Conservation (phyloP, 441 rosid species). For the Lagerstroemia fauriei region DNA sequence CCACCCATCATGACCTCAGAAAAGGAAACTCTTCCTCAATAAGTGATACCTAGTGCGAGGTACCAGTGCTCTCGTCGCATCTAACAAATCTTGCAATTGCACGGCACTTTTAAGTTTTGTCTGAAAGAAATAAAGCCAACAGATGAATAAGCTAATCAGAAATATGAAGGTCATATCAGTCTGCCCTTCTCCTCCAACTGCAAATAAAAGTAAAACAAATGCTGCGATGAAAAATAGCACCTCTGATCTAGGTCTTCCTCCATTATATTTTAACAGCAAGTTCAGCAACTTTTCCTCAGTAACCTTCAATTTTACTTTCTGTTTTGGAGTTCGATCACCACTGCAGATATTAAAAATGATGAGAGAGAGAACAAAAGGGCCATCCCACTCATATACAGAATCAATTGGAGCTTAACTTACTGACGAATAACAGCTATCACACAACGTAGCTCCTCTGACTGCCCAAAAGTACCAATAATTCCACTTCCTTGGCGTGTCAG, state of each 20-base stretch:
- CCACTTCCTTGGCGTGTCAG: slow-evolving; percentile 99
- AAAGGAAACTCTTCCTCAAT: background rate
- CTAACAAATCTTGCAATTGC: slow-evolving; percentile 33
- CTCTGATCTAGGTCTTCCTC: slow-evolving; percentile 95
- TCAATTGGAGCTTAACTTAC: slow-evolving; percentile 50
- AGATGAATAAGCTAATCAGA: background rate
- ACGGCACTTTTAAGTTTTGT: slow-evolving; percentile 36
- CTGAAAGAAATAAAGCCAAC: slow-evolving; percentile 9
- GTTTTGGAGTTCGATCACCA: slow-evolving; percentile 99
- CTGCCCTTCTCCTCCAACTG: background rate
- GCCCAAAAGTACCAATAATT: slow-evolving; percentile 92
- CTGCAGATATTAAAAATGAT: slow-evolving; percentile 45
- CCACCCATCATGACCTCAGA: background rate
- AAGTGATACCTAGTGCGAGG: slow-evolving; percentile 31
- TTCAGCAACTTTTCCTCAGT: slow-evolving; percentile 94
- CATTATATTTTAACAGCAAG: slow-evolving; percentile 96
- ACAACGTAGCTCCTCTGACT: slow-evolving; percentile 96
- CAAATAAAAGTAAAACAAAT: background rate
- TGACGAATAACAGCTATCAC: slow-evolving; percentile 95
- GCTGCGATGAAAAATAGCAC: slow-evolving; percentile 36
- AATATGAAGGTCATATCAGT: background rate
- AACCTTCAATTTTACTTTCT: slow-evolving; percentile 97
- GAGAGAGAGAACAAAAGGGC: slow-evolving; percentile 20
- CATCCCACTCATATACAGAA: slow-evolving; percentile 7
- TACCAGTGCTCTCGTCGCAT: slow-evolving; percentile 31